Evolutionary conservation across 1,284 basidiomycete species (phyloP).

Genomic region (Malassezia sp.): DNA sequence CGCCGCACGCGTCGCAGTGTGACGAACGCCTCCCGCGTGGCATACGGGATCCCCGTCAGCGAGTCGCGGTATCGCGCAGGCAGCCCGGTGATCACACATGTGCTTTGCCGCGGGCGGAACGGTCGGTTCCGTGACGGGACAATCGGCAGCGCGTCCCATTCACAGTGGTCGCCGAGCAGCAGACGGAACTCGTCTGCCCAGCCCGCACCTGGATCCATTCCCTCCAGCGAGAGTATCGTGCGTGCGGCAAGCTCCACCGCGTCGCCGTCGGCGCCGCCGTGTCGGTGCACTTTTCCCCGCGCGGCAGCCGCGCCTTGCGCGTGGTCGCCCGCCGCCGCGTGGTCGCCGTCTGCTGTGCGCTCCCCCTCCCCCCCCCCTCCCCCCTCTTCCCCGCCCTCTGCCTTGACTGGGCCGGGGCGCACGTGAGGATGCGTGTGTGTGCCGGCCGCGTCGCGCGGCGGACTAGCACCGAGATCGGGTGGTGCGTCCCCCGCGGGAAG

Average conservation of each 20-base stretch:
- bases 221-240: constrained; percentile 28
- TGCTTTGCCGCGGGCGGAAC: constrained; percentile 42
- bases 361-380: no score
- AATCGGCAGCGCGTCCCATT: constrained; percentile 48
- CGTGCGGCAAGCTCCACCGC: constrained; percentile 19
- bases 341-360: no score
- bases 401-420: no score
- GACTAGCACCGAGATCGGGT: not conserved
- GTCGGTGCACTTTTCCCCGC: not conserved
- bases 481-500: not conserved
- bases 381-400: no score
- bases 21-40: constrained; percentile 58
- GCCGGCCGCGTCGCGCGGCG: not conserved
- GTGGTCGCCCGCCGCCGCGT: no score
- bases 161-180: constrained; percentile 58
- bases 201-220: constrained; percentile 17
- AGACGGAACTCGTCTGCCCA: constrained; percentile 65
- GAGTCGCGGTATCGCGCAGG: constrained; percentile 60
- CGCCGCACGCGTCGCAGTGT: constrained; percentile 55
- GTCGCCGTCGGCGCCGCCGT: not conserved
- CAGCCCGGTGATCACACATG: constrained; percentile 50
- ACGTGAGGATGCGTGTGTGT: no score
- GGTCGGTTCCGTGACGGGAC: constrained; percentile 48
- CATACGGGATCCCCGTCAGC: constrained; percentile 63
- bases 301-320: no score